These are phyloP conservation scores for Royoungia palumana DNA, from an alignment of 768 basidiomycete species.

Conservation along the genomic window DNA sequence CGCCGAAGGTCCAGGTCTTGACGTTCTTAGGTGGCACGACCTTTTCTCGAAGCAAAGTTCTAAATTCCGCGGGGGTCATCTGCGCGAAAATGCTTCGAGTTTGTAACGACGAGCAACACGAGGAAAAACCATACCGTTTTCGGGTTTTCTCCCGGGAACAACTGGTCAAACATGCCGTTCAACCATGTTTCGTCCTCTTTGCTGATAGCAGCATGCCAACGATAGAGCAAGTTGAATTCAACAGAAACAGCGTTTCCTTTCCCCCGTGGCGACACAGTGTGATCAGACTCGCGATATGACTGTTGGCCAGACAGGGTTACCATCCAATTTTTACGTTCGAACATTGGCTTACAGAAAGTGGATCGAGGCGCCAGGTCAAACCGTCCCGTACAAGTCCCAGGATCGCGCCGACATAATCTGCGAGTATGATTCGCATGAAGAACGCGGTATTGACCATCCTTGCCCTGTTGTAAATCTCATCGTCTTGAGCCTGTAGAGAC, in stretches of 20 bases:
- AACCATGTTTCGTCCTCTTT: constrained; percentile 56
- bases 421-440: constrained; percentile 66
- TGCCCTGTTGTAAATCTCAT: constrained; percentile 73
- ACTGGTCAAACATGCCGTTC: constrained; percentile 39
- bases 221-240: constrained; percentile 64
- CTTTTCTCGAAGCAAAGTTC: constrained; percentile 10
- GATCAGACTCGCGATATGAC: constrained; percentile 49
- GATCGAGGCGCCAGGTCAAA: constrained; percentile 63
- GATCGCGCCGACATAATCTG: constrained; percentile 74
- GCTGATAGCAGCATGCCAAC: constrained; percentile 66
- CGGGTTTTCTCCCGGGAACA: constrained; percentile 43
- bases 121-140: constrained; percentile 31
- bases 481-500: constrained; percentile 50
- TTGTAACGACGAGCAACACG: background rate
- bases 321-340: background rate
- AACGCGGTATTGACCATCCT: constrained; percentile 71
- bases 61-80: constrained; percentile 22
- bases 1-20: constrained; percentile 53
- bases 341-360: constrained; percentile 46
- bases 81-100: constrained; percentile 1
- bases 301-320: constrained; percentile 21
- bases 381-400: constrained; percentile 67
- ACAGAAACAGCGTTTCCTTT: constrained; percentile 73
- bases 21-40: constrained; percentile 18
- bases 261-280: constrained; percentile 58